phyloP scores from a whole-genome alignment of 2,329 filamentous ascomycete species.

The Arthrobotrys conoides region DNA sequence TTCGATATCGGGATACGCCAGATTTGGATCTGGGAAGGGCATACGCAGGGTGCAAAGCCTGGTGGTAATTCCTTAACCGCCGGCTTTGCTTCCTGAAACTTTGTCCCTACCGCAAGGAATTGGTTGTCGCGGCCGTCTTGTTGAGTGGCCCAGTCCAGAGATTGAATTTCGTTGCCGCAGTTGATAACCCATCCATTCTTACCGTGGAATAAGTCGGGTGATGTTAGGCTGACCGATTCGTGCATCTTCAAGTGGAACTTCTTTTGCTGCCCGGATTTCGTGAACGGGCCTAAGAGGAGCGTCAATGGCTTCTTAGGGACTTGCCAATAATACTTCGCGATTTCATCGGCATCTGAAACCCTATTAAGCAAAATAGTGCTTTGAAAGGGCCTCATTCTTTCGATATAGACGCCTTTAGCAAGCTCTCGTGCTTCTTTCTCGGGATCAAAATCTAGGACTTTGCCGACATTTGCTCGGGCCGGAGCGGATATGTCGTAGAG shows the following conservation, averaged over 20 bases:
- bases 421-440: conserved; percentile 49
- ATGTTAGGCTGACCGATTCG: conserved; percentile 35
- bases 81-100: conserved; percentile 54
- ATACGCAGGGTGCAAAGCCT: conserved; percentile 67
- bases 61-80: conserved; percentile 64
- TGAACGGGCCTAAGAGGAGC: conserved; percentile 38
- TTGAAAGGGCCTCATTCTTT: conserved; percentile 18
- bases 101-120: conserved; percentile 53
- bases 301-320: conserved; percentile 39
- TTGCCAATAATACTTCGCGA: conserved; percentile 54
- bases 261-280: conserved; percentile 49
- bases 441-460: conserved; percentile 32
- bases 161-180: conserved; percentile 52
- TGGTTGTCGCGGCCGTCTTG: conserved; percentile 61
- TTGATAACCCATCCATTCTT: conserved; percentile 59
- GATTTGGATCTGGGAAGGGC: conserved; percentile 69
- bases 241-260: conserved; percentile 53
- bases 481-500: conserved; percentile 58
- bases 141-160: conserved; percentile 52
- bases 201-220: conserved; percentile 37
- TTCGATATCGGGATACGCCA: conserved; percentile 68
- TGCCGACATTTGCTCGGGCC: conserved; percentile 34
- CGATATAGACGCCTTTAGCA: conserved; percentile 41
- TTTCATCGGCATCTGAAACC: conserved; percentile 33
- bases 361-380: conserved; percentile 13